Percentiles rank a stretch among this genome's conserved stretches.
These are phyloP conservation scores for Sporothrix schenckii DNA, from an alignment of 2,329 filamentous ascomycete genomes.

Conservation along the genomic window DNA sequence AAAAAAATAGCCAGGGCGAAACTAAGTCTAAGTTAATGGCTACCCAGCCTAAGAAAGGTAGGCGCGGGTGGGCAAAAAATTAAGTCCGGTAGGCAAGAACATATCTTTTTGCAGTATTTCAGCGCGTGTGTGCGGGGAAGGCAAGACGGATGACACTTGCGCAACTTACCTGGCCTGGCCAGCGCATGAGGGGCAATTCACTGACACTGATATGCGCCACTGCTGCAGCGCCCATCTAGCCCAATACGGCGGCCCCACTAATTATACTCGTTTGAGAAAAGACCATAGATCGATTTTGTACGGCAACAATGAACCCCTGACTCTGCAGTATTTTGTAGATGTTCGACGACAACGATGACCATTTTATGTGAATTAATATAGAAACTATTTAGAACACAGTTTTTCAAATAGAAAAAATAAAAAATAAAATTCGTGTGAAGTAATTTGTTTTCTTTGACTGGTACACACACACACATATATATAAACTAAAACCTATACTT, in stretches of 20 bases:
- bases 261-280: background rate
- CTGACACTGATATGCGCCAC: background rate
- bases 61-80: constrained; percentile 33
- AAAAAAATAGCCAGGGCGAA: constrained; percentile 24
- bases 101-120: background rate
- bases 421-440: too few relatives aligned
- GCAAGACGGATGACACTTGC: background rate
- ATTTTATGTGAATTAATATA: too few relatives aligned
- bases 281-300: too few relatives aligned
- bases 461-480: too few relatives aligned
- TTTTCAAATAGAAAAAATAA: too few relatives aligned
- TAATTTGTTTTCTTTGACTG: too few relatives aligned
- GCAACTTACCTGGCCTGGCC: background rate
- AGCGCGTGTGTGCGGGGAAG: constrained; percentile 18
- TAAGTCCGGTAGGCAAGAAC: constrained; percentile 29
- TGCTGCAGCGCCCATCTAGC: background rate
- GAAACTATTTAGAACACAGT: too few relatives aligned
- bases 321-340: too few relatives aligned
- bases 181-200: constrained; percentile 23
- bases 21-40: constrained; percentile 19
- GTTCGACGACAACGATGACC: too few relatives aligned
- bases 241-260: constrained; percentile 15
- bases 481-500: too few relatives aligned
- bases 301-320: too few relatives aligned
- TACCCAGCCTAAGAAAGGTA: constrained; percentile 18